These are phyloP conservation scores for Porcisia deanei DNA, from an alignment of 208 protist species.

Conservation along the genomic window DNA sequence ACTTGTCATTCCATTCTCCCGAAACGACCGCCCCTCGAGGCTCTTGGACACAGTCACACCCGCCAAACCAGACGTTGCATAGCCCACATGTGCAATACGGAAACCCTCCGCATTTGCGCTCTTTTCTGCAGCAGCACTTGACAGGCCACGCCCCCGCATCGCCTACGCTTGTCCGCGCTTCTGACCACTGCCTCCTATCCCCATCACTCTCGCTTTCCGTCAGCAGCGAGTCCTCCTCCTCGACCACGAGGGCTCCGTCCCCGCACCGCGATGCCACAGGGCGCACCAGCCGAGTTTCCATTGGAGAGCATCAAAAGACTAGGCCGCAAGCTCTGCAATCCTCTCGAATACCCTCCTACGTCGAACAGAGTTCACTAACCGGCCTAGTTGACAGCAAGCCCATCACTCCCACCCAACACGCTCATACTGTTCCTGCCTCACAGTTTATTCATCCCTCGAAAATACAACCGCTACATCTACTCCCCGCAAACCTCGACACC, in stretches of 20 bases:
- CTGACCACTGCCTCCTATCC: background rate
- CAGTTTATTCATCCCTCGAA: too few relatives aligned
- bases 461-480: too few relatives aligned
- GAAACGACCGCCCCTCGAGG: slow-evolving; percentile 6
- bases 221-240: background rate
- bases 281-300: background rate
- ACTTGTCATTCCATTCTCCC: slow-evolving; percentile 16
- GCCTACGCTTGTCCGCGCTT: too few relatives aligned
- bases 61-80: background rate
- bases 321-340: too few relatives aligned
- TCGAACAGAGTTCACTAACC: too few relatives aligned
- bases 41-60: background rate
- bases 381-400: too few relatives aligned
- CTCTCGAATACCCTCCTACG: too few relatives aligned
- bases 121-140: background rate
- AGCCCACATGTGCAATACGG: background rate
- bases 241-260: background rate
- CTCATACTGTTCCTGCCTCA: too few relatives aligned
- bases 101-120: background rate
- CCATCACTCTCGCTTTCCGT: background rate
- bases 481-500: too few relatives aligned
- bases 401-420: too few relatives aligned
- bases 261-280: background rate
- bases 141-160: background rate
- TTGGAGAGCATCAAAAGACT: too few relatives aligned